Conservation (phyloP, 2,329 filamentous ascomycete genomes). For the Dactylella cylindrospora region DNA sequence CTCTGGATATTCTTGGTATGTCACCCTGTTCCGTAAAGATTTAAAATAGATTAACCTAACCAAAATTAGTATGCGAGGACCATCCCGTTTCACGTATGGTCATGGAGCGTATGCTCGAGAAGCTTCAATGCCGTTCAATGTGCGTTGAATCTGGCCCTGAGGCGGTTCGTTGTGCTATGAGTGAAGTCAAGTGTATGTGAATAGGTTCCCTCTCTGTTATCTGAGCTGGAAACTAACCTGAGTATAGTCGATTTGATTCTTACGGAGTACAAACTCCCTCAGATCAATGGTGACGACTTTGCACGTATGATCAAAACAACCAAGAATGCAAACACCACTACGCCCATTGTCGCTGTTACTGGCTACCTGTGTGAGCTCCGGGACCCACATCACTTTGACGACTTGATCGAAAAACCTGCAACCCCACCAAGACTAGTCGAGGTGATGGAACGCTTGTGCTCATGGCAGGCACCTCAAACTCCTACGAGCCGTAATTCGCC, state of each 20-base stretch:
- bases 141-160: conserved; percentile 87
- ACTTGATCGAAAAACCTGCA: conserved; percentile 92
- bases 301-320: conserved; percentile 97
- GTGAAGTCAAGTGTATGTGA: conserved; percentile 76
- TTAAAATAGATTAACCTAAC: background rate
- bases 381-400: conserved; percentile 92
- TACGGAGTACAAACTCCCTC: conserved; percentile 92
- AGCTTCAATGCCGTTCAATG: conserved; percentile 90
- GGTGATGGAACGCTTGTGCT: conserved; percentile 80
- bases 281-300: conserved; percentile 92
- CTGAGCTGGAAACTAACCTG: conserved; percentile 25
- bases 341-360: conserved; percentile 93
- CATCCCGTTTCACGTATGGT: conserved; percentile 95
- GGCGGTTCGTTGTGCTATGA: conserved; percentile 88
- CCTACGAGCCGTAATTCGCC: conserved; percentile 39
- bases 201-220: background rate
- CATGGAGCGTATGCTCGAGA: conserved; percentile 98
- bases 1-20: conserved; percentile 73
- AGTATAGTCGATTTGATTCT: conserved; percentile 81
- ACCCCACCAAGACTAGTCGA: conserved; percentile 89
- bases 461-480: conserved; percentile 75
- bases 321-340: conserved; percentile 90
- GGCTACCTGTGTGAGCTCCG: conserved; percentile 97
- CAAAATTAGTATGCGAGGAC: conserved; percentile 76
- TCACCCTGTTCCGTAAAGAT: background rate